Evolutionary conservation across 768 basidiomycete genomes (phyloP).

Genomic region (Nidula microcarpa): DNA sequence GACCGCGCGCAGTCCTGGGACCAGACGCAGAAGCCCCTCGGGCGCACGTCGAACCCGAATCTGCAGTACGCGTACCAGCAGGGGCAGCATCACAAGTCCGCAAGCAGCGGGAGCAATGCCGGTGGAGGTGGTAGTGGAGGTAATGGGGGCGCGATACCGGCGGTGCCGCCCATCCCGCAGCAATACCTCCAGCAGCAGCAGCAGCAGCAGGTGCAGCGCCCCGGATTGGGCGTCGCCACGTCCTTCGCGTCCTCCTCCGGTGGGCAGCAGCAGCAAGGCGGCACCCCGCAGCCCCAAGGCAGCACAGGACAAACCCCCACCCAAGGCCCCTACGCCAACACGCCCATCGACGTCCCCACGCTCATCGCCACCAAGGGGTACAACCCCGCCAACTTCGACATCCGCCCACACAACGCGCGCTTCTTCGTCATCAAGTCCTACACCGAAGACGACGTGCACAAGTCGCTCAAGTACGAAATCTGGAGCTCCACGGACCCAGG

Average conservation of each 20-base stretch:
- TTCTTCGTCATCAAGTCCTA: conserved; percentile 99
- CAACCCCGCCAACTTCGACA: conserved; percentile 84
- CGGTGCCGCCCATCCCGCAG: conserved; percentile 67
- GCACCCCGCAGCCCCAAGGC: not conserved
- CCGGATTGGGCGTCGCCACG: conserved; percentile 33
- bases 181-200: conserved; percentile 69
- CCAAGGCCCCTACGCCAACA: conserved; percentile 41
- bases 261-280: conserved; percentile 8
- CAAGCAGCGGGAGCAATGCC: conserved; percentile 17
- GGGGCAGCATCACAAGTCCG: conserved; percentile 27
- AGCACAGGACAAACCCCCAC: conserved; percentile 36
- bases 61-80: conserved; percentile 62
- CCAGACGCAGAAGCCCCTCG: conserved; percentile 33
- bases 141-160: conserved; percentile 44
- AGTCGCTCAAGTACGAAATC: conserved; percentile 95
- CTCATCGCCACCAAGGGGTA: conserved; percentile 87
- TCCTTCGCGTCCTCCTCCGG: conserved; percentile 26
- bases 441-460: conserved; percentile 99
- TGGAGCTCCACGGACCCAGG: conserved; percentile 98
- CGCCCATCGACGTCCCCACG: conserved; percentile 84
- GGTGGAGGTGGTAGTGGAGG: conserved; percentile 21
- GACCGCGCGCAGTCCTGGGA: conserved; percentile 51
- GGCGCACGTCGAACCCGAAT: conserved; percentile 67
- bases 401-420: conserved; percentile 75
- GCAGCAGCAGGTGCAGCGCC: conserved; percentile 48